Evolutionary conservation across 2,329 filamentous ascomycete genomes (phyloP), one percentile per base, ranked within the genome.

Genomic region (Ascochyta lentis): DNA sequence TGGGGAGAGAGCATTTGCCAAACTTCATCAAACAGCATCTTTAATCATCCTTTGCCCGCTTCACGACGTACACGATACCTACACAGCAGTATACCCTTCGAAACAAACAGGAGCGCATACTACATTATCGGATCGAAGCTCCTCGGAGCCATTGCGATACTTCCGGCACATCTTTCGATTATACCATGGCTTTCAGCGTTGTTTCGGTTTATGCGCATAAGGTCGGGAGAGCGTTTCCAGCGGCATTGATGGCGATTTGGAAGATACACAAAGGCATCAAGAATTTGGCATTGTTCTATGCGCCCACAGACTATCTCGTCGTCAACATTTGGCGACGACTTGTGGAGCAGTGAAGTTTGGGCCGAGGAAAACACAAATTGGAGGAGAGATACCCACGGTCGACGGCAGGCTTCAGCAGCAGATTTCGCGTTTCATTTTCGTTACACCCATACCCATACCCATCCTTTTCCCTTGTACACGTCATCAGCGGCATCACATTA

Each of bases 141-240:
- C 47, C 43, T 56, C 38, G 53, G 48, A 56, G 48, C 33, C 47
- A 49, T 45, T 54, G 45, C 51, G 39, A 45, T 44, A 49, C 40
- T 38, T 51, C 47, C n/a, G 47, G 33, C 37, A 56, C 22, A 39
- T 40, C 42, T 56, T 51, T 56, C 33, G 43, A 47, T 47, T 56
- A 56, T 26, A 51, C 47, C 53, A 47, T 56, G 47, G 47, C 47
- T 43, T 51, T 47, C 53, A 48, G 53, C 53, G 47, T 56, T 56
- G 37, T 39, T 50, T 51, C 37, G 43, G 48, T 47, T 56, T 27
- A 42, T 43, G 53, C 47, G 22, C 26, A 45, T 35, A 35, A 37
- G 41, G 35, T 40, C 12, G 6, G 33, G 15, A 16, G 12, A 16
- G 33, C 33, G 16, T 35, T 40, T 43, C 46, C 35, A 43, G 53